Conservation (phyloP, 2,329 filamentous ascomycete genomes). For the Neocatenulostroma microsporum region DNA sequence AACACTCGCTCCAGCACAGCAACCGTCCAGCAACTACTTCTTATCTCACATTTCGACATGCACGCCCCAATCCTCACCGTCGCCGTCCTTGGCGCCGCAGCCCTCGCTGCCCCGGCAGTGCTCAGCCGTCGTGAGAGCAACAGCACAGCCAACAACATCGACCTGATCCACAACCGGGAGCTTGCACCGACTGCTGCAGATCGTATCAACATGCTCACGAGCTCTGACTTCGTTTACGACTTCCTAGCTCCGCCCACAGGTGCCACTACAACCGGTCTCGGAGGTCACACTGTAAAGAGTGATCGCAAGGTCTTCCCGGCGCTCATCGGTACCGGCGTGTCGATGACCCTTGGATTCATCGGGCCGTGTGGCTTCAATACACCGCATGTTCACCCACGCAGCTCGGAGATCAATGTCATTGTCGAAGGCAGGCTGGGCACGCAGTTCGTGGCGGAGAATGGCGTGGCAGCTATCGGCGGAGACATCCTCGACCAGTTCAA, state of each 20-base stretch:
- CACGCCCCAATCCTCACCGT: no score
- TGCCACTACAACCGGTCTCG: constrained; percentile 33
- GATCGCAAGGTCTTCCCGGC: constrained; percentile 52
- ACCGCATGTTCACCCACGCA: no score
- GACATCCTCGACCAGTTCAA: constrained; percentile 37
- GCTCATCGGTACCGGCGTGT: no score
- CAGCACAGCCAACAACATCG: constrained; percentile 5
- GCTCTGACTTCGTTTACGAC: constrained; percentile 39
- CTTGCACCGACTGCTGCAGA: constrained; percentile 31
- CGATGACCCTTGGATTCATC: no score
- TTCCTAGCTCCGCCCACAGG: constrained; percentile 10
- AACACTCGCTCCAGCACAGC: no score
- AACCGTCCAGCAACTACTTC: no score
- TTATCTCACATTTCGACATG: no score
- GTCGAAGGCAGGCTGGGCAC: no score
- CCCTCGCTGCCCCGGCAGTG: constrained; percentile 5
- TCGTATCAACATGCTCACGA: constrained; percentile 32
- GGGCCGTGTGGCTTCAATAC: no score
- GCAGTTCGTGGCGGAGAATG: constrained; percentile 43
- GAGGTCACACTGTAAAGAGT: constrained; percentile 45
- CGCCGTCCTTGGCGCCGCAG: background rate
- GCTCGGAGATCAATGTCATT: no score
- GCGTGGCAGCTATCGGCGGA: constrained; percentile 27
- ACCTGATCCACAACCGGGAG: constrained; percentile 10
- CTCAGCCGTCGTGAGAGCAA: constrained; percentile 4